Base-by-base conservation (phyloP, 176 grass and related monocot species). In the Miscanthus lutarioriparius region DNA sequence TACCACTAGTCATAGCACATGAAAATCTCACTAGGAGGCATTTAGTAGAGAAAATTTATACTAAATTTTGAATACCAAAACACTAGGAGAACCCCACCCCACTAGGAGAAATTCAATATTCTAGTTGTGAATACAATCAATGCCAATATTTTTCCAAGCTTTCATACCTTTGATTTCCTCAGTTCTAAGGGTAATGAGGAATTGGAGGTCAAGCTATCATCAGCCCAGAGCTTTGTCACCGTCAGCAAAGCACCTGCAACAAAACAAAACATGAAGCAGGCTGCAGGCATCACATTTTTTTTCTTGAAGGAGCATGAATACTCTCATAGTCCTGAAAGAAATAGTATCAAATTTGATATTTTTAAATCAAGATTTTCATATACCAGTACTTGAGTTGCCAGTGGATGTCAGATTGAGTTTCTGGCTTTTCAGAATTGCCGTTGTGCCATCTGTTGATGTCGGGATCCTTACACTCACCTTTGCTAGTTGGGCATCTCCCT, bases 391-490 rank as follows among this genome's bases (percentile, higher is more conserved):
- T 27, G 43, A 36, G 26, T 45, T 94, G 90, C 92, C 90, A 87
- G 75, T 79, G 32, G 74, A 71, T 78, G 88, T 86, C 44, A 92
- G 40, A 12, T 86, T 48, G 17, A 95, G 70, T 11, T 82, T 84
- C 78, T 90, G 72, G 61, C 67, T 85, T 71, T 95, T 95, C 22
- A 93, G 78, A 89, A 72, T 77, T 14, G 87, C 95, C 40, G 28
- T 83, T 32, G 81, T 82, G 7, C 43, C 84, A 63, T 76, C 37
- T 67, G 44, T 64, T 16, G 87, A 97, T 54, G 92, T 90, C 87
- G 92, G 92, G n/a, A 97, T 77, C 35, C 92, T 78, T 78, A 95
- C 74, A 72, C 80, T 89, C 70, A 95, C 27, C 44, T 85, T 94
- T 59, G 92, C 90, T 54, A 67, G 69, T 39, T 73, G 37, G 56